phyloP scores from a whole-genome alignment of 768 basidiomycete species.

The Boletus rufocinnamomeus region DNA sequence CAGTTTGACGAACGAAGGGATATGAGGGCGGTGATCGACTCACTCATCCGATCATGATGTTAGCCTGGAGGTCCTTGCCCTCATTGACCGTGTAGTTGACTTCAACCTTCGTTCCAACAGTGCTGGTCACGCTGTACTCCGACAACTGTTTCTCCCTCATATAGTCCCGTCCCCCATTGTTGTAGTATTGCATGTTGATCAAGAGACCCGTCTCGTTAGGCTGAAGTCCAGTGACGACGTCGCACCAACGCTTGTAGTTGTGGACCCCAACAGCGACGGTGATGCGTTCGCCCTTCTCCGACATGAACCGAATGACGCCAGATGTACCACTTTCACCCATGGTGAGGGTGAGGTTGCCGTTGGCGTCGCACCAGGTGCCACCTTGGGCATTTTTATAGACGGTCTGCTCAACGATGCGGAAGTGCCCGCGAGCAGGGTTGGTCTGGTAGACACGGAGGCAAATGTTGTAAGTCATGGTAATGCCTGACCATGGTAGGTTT shows the following conservation, averaged over 20 bases:
- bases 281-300: constrained; percentile 34
- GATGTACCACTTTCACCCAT: constrained; percentile 44
- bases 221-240: constrained; percentile 37
- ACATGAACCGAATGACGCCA: constrained; percentile 37
- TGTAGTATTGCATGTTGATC: constrained; percentile 35
- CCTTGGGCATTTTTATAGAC: constrained; percentile 6
- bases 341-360: constrained; percentile 29
- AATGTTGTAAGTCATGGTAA: constrained; percentile 15
- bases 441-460: constrained; percentile 1
- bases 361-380: constrained; percentile 33
- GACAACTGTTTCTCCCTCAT: constrained; percentile 11
- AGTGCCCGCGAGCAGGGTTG: constrained; percentile 5
- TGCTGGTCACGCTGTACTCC: constrained; percentile 7
- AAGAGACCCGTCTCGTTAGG: constrained; percentile 24
- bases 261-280: constrained; percentile 41
- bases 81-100: constrained; percentile 5
- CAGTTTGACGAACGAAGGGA: background rate
- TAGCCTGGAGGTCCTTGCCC: constrained; percentile 10
- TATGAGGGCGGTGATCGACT: background rate
- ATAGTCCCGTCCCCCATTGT: background rate
- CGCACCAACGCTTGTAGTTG: constrained; percentile 43
- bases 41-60: constrained; percentile 9
- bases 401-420: constrained; percentile 7
- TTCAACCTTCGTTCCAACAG: constrained; percentile 2
- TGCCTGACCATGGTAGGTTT: background rate